These are phyloP conservation scores for Beauveria asiatica DNA, from an alignment of 2,329 filamentous ascomycete species.

Conservation along the genomic window DNA sequence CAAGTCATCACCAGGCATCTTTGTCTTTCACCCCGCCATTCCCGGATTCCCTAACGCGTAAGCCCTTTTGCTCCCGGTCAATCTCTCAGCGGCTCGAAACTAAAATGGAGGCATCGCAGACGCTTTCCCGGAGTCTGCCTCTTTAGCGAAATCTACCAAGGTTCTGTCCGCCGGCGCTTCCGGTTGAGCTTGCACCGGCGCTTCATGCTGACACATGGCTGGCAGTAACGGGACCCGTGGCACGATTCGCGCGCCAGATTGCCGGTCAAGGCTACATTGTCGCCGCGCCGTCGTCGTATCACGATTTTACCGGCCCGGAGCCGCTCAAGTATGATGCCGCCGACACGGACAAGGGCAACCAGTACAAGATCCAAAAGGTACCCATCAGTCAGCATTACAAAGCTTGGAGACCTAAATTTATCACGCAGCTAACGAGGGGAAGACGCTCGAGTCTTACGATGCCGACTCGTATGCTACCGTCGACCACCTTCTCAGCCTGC, in stretches of 20 bases:
- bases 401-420: not conserved
- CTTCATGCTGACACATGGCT: not conserved
- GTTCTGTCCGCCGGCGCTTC: conserved; percentile 32
- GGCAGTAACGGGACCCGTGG: conserved; percentile 79
- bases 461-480: conserved; percentile 63
- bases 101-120: conserved; percentile 23
- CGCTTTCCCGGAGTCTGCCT: conserved; percentile 78
- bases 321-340: conserved; percentile 77
- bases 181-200: not conserved
- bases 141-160: conserved; percentile 95
- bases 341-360: conserved; percentile 81
- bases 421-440: not conserved
- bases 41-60: conserved; percentile 80
- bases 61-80: not conserved
- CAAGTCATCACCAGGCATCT: conserved; percentile 57
- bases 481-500: conserved; percentile 59
- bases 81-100: no score
- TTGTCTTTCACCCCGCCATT: conserved; percentile 78
- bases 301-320: conserved; percentile 84
- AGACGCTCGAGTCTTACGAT: conserved; percentile 81
- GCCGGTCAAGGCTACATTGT: conserved; percentile 90
- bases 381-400: not conserved
- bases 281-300: conserved; percentile 82
- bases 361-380: conserved; percentile 76
- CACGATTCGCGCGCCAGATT: conserved; percentile 84